phyloP scores from a whole-genome alignment of 2,329 filamentous ascomycete genomes.

The Clonostachys sp. region DNA sequence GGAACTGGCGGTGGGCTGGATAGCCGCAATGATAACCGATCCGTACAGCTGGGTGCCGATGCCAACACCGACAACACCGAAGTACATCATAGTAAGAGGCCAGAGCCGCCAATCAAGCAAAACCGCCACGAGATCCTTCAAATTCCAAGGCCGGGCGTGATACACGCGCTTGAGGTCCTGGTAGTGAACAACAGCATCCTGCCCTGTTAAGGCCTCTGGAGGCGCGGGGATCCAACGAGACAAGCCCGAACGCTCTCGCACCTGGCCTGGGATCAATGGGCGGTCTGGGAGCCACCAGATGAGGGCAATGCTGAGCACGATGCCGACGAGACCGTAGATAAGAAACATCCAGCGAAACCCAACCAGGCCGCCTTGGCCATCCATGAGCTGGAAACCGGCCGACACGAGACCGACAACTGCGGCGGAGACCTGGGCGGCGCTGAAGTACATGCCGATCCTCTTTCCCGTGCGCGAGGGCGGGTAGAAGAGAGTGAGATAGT shows the following conservation, averaged over 20 bases:
- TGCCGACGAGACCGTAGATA: constrained; percentile 72
- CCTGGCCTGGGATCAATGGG: constrained; percentile 68
- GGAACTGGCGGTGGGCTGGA: constrained; percentile 67
- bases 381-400: constrained; percentile 89
- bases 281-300: constrained; percentile 91
- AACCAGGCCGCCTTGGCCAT: constrained; percentile 68
- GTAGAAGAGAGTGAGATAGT: constrained; percentile 89
- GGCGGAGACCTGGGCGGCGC: constrained; percentile 81
- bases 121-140: constrained; percentile 65
- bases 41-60: constrained; percentile 88
- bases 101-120: constrained; percentile 84
- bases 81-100: constrained; percentile 87
- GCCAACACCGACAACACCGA: constrained; percentile 87
- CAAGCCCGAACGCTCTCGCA: constrained; percentile 42
- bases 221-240: constrained; percentile 63
- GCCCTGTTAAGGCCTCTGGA: constrained; percentile 67
- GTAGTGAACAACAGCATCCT: constrained; percentile 80
- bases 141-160: constrained; percentile 66
- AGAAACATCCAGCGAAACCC: constrained; percentile 94
- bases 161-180: constrained; percentile 78
- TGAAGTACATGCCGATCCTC: constrained; percentile 86
- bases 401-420: constrained; percentile 87
- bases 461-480: constrained; percentile 82
- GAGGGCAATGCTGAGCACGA: constrained; percentile 66
- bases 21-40: constrained; percentile 78